Percentiles rank a stretch among this genome's conserved stretches.
phyloP scores from a whole-genome alignment of 441 rosid genomes.

The Adansonia grandidieri region DNA sequence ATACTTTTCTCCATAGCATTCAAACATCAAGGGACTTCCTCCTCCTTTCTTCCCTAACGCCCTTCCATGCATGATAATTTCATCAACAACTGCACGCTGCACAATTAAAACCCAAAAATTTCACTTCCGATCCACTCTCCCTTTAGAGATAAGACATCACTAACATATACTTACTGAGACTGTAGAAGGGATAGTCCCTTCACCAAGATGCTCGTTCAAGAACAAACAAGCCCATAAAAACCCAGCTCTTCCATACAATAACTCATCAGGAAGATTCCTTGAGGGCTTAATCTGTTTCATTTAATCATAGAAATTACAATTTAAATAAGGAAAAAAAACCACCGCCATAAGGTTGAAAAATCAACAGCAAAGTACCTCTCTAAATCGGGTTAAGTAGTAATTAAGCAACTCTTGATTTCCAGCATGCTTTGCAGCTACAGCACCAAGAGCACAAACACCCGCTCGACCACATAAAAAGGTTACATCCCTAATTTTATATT shows the following conservation, averaged over 20 bases:
- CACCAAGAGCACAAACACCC: constrained; percentile 60
- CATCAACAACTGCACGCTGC: constrained; percentile 49
- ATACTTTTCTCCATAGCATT: constrained; percentile 62
- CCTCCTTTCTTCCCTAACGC: constrained; percentile 44
- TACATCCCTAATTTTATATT: constrained; percentile 37
- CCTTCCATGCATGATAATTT: constrained; percentile 53
- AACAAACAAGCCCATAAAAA: constrained; percentile 66
- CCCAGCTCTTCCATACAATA: constrained; percentile 59
- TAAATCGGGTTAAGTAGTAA: constrained; percentile 49
- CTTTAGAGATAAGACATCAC: neutral
- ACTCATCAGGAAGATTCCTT: constrained; percentile 53
- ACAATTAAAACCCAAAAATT: constrained; percentile 18
- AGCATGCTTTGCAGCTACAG: constrained; percentile 53
- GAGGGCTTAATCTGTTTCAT: constrained; percentile 51
- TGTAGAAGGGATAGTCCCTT: constrained; percentile 46
- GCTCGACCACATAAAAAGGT: constrained; percentile 66
- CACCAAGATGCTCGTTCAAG: constrained; percentile 55
- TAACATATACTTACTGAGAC: constrained; percentile 41
- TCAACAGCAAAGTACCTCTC: constrained; percentile 34
- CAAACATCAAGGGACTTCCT: constrained; percentile 59
- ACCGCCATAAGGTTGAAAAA: neutral
- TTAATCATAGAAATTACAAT: neutral
- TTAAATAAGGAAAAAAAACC: neutral
- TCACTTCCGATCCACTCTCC: neutral
- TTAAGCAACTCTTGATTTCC: constrained; percentile 38